A percentile compares a stretch with the other conserved stretches of the same genome.
phyloP scores from a whole-genome alignment of 257 asterid species.

The Scutellaria barbata region DNA sequence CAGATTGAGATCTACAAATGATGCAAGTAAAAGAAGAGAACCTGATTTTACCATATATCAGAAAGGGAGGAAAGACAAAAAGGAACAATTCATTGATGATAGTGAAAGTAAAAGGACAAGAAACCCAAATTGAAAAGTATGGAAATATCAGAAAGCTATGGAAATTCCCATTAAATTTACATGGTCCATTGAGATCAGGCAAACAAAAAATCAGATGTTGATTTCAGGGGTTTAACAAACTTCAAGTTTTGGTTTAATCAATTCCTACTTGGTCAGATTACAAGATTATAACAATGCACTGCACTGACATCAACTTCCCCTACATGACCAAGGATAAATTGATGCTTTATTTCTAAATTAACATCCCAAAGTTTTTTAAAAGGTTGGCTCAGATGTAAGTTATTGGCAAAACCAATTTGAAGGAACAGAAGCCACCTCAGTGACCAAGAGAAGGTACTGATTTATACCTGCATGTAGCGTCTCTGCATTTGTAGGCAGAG shows the following conservation, averaged over 20 bases:
- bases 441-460: conserved; percentile 18
- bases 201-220: conserved; percentile 10
- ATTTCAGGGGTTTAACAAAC: conserved; percentile 23
- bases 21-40: conserved; percentile 3
- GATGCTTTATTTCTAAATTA: conserved; percentile 24
- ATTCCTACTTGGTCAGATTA: background rate
- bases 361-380: conserved; percentile 17
- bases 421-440: conserved; percentile 26
- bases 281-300: background rate
- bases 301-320: conserved; percentile 14
- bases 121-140: conserved; percentile 24
- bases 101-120: conserved; percentile 9
- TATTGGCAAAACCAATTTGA: conserved; percentile 13
- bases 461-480: conserved; percentile 77
- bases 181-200: conserved; percentile 7
- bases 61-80: background rate
- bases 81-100: background rate
- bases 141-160: conserved; percentile 7
- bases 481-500: conserved; percentile 93
- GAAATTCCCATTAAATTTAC: background rate
- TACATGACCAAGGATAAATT: background rate
- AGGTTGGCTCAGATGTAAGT: conserved; percentile 11
- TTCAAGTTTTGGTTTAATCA: background rate
- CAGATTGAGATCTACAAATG: conserved; percentile 29
- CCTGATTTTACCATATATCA: background rate